Evolutionary conservation across 1,284 basidiomycete species (phyloP).

Genomic region (Phellopilus nigrolimitatus): DNA sequence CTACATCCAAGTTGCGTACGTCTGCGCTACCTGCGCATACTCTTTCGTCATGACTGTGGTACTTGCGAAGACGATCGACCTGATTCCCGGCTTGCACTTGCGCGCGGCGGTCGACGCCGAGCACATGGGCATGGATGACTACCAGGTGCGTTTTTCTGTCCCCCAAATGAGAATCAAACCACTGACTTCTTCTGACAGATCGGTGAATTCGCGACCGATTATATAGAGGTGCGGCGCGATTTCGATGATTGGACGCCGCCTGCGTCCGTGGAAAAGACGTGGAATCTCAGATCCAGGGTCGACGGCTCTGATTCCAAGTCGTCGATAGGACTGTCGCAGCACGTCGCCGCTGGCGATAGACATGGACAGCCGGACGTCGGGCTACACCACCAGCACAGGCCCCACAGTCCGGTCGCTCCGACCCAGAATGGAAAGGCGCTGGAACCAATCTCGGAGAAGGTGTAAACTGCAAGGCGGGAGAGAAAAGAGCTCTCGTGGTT

Average conservation of each 20-base stretch:
- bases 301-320: slow-evolving; percentile 22
- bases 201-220: slow-evolving; percentile 74
- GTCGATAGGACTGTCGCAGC: not conserved
- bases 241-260: slow-evolving; percentile 54
- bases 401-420: not conserved
- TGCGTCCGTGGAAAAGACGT: slow-evolving; percentile 21
- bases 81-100: slow-evolving; percentile 74
- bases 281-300: slow-evolving; percentile 1
- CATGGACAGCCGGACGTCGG: slow-evolving; percentile 38
- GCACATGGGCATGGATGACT: slow-evolving; percentile 84
- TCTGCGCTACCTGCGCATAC: slow-evolving; percentile 64
- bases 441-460: slow-evolving; percentile 3
- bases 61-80: slow-evolving; percentile 66
- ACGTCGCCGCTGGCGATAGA: slow-evolving; percentile 42
- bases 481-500: not conserved
- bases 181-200: slow-evolving; percentile 38
- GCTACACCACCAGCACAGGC: slow-evolving; percentile 7
- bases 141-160: slow-evolving; percentile 50
- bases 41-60: slow-evolving; percentile 65
- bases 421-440: not conserved
- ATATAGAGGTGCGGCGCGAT: slow-evolving; percentile 71
- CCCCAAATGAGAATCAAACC: not conserved
- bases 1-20: slow-evolving; percentile 81
- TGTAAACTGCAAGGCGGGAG: not conserved
- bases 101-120: slow-evolving; percentile 74